Percentiles rank a stretch among this genome's conserved stretches.
Conservation (phyloP, 163 green algal genomes). For the Smithsoniella earleae region DNA sequence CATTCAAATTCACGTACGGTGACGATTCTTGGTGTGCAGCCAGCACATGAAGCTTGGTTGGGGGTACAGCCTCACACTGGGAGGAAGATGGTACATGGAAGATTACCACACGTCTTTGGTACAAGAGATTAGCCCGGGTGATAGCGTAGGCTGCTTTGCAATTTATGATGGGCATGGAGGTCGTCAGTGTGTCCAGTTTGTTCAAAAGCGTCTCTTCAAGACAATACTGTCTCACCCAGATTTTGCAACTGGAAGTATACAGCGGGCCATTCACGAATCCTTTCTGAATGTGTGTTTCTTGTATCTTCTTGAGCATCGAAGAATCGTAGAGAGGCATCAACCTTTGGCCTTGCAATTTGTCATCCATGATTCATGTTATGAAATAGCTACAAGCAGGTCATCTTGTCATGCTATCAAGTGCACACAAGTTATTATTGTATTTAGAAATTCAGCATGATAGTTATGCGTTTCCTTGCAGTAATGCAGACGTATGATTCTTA, state of each 20-base stretch:
- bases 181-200: conserved; percentile 16
- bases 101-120: conserved; percentile 20
- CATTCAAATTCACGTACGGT: too few species aligned
- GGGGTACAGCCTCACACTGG: conserved; percentile 29
- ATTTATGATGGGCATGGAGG: conserved; percentile 28
- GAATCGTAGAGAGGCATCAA: too few species aligned
- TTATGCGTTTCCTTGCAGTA: too few species aligned
- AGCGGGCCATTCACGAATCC: not conserved
- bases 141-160: not conserved
- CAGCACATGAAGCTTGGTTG: not conserved
- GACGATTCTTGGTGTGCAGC: not conserved
- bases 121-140: not conserved
- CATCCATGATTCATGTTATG: too few species aligned
- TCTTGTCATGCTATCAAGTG: too few species aligned
- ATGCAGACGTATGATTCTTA: too few species aligned
- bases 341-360: too few species aligned
- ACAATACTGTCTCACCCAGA: not conserved
- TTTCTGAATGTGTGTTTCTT: not conserved
- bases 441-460: too few species aligned
- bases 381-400: too few species aligned
- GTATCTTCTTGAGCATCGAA: not conserved
- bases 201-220: conserved; percentile 23
- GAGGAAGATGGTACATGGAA: conserved; percentile 25
- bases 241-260: not conserved
- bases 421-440: too few species aligned